These are phyloP conservation scores for sorghum (Sorghum bicolor) DNA, from an alignment of 176 grass and related monocot genomes.

Conservation along the genomic window DNA sequence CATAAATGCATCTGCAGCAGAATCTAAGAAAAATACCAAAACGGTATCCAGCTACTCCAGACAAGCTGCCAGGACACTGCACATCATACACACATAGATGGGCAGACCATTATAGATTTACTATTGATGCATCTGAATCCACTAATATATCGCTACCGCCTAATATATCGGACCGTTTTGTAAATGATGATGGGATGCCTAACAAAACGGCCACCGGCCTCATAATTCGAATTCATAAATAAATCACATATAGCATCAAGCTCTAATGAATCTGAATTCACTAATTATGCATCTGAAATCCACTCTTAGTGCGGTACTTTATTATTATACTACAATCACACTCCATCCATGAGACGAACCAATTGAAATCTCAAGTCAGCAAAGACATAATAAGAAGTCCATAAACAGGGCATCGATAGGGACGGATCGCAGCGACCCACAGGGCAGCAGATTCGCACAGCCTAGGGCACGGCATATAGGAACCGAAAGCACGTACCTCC, in stretches of 20 bases:
- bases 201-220: not conserved
- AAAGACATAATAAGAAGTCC: not conserved
- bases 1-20: not conserved
- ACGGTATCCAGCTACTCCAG: not conserved
- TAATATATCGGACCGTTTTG: not conserved
- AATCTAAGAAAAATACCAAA: not conserved
- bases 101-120: not conserved
- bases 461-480: not conserved
- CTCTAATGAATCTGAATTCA: not conserved
- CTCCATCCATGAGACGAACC: not conserved
- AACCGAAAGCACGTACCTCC: conserved; percentile 36
- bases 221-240: not conserved
- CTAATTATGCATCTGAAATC: not conserved
- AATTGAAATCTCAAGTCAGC: not conserved
- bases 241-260: not conserved
- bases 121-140: not conserved
- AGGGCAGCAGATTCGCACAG: not conserved
- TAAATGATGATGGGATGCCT: not conserved
- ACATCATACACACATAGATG: not conserved
- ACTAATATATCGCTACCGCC: not conserved
- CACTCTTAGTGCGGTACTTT: not conserved
- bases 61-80: not conserved
- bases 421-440: not conserved
- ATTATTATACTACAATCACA: not conserved
- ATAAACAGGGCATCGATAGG: not conserved